phyloP scores from a whole-genome alignment of 2,329 filamentous ascomycete species.

The Alternaria arborescens region DNA sequence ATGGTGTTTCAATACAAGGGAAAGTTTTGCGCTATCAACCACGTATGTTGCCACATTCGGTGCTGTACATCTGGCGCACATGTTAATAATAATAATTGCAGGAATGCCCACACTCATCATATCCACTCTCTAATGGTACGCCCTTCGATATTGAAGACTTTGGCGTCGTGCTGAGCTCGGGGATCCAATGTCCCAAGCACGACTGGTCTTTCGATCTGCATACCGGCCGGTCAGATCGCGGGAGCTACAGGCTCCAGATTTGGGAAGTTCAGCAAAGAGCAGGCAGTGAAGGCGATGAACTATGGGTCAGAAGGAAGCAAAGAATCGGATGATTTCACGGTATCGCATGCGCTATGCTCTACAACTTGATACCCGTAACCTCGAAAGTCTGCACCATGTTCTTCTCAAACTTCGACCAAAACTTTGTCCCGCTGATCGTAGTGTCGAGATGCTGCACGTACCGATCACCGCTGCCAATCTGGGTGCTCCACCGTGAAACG shows the following conservation, averaged over 20 bases:
- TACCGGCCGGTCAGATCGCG: constrained; percentile 69
- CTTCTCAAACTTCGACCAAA: constrained; percentile 17
- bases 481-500: constrained; percentile 13
- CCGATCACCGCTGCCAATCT: constrained; percentile 14
- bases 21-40: constrained; percentile 72
- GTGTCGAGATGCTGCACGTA: constrained; percentile 13
- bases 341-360: not conserved
- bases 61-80: no score
- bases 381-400: constrained; percentile 19
- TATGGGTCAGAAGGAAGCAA: constrained; percentile 49
- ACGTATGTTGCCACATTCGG: constrained; percentile 56
- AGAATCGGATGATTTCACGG: constrained; percentile 29
- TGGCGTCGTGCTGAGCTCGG: constrained; percentile 68
- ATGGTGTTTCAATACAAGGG: constrained; percentile 71
- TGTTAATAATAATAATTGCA: constrained; percentile 6
- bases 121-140: constrained; percentile 68
- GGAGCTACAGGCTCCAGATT: constrained; percentile 66
- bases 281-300: constrained; percentile 16
- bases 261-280: constrained; percentile 69
- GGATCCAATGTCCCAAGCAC: constrained; percentile 73
- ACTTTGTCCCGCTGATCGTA: constrained; percentile 8
- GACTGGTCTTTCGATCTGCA: constrained; percentile 76
- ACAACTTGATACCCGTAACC: constrained; percentile 11
- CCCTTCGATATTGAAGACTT: constrained; percentile 79
- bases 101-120: constrained; percentile 71